Conservation (phyloP, 2,329 filamentous ascomycete genomes). For the Cytospora piceicola region DNA sequence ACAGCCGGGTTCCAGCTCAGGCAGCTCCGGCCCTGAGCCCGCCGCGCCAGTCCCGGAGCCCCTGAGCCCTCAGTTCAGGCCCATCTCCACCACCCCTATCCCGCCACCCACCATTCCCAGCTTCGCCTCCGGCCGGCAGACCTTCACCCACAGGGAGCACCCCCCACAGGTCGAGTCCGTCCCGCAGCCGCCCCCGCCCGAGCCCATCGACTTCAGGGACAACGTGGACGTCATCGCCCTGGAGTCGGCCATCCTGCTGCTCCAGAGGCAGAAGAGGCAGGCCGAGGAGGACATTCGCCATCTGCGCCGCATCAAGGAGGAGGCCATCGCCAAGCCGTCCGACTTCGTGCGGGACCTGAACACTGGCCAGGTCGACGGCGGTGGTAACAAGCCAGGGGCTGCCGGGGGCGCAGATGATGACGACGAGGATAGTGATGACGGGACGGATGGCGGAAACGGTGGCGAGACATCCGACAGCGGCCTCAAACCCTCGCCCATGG, state of each 20-base stretch:
- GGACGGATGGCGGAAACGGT: conserved; percentile 24
- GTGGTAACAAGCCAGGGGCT: conserved; percentile 28
- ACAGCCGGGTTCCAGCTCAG: conserved; percentile 36
- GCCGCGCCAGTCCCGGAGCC: conserved; percentile 21
- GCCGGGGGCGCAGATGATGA: conserved; percentile 37
- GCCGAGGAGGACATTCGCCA: conserved; percentile 75
- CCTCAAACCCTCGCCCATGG: conserved; percentile 25
- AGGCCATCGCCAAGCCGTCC: conserved; percentile 71
- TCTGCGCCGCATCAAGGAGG: conserved; percentile 70
- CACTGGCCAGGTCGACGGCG: conserved; percentile 60
- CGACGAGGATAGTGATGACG: conserved; percentile 40
- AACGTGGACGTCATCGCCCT: conserved; percentile 90
- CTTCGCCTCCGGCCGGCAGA: conserved; percentile 42
- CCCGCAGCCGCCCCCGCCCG: conserved; percentile 50
- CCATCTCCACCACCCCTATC: conserved; percentile 25
- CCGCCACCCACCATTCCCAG: conserved; percentile 31
- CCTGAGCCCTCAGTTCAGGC: conserved; percentile 22
- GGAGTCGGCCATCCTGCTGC: conserved; percentile 79
- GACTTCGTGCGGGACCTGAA: conserved; percentile 72
- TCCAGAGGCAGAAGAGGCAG: conserved; percentile 83
- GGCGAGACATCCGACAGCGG: conserved; percentile 18
- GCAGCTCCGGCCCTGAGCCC: conserved; percentile 31
- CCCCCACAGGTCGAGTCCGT: conserved; percentile 41
- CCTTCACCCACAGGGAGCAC: conserved; percentile 52
- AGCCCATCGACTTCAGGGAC: conserved; percentile 60